phyloP scores from a whole-genome alignment of 2,329 filamentous ascomycete species.

The Diatrype stigma region DNA sequence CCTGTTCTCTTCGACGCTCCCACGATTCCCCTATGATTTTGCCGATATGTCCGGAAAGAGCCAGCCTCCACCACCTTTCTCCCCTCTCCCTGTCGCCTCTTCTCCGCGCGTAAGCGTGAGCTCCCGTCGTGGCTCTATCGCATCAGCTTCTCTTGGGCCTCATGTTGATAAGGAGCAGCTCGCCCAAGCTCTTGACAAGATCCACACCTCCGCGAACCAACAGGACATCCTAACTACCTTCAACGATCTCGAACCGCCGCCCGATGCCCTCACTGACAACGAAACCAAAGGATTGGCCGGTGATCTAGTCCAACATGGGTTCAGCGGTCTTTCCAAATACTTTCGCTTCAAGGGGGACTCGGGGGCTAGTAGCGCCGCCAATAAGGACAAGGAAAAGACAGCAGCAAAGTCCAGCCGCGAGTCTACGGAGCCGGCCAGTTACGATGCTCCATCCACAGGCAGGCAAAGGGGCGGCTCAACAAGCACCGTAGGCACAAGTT shows the following conservation, averaged over 20 bases:
- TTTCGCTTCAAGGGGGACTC: slow-evolving; percentile 79
- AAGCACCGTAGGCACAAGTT: slow-evolving; percentile 34
- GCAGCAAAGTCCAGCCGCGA: slow-evolving; percentile 9
- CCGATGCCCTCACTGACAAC: slow-evolving; percentile 49
- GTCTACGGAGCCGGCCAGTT: slow-evolving; percentile 33
- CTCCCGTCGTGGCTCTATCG: slow-evolving; percentile 35
- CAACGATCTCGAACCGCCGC: slow-evolving; percentile 79
- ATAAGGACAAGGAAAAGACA: slow-evolving; percentile 16
- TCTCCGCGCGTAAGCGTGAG: slow-evolving; percentile 15
- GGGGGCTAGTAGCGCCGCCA: slow-evolving; percentile 51
- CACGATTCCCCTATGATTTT: slow-evolving; percentile 4
- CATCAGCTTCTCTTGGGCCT: slow-evolving; percentile 42
- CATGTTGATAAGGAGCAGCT: slow-evolving; percentile 69
- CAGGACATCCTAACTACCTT: slow-evolving; percentile 85
- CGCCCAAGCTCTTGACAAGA: slow-evolving; percentile 75
- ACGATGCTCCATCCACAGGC: slow-evolving; percentile 40
- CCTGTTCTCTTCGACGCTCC: background rate
- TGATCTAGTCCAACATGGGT: slow-evolving; percentile 76
- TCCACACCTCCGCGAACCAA: slow-evolving; percentile 84
- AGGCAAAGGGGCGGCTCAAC: slow-evolving; percentile 26
- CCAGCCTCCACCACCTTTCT: slow-evolving; percentile 28
- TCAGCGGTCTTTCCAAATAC: slow-evolving; percentile 72
- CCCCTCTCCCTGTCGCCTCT: slow-evolving; percentile 29
- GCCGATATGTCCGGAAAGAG: slow-evolving; percentile 27
- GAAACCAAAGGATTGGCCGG: slow-evolving; percentile 68